Evolutionary conservation across 2,329 filamentous ascomycete species (phyloP), one percentile per base, ranked within the genome.

Genomic region (Nigrospora oryzae): DNA sequence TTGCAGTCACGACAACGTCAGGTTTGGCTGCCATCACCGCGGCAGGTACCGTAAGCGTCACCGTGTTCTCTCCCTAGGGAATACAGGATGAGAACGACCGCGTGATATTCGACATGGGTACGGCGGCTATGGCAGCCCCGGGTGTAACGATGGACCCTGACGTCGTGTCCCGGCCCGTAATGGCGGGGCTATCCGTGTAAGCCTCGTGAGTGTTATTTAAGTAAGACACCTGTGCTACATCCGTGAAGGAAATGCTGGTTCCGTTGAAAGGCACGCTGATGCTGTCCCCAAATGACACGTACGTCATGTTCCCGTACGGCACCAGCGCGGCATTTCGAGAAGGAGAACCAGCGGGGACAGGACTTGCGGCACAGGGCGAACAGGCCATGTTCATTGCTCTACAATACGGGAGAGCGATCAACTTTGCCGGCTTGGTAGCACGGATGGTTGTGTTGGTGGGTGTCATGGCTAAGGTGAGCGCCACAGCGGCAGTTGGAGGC

Each of bases 381-480:
- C 48, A 40, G 16, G 51, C 48, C 19, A 52, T 51, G 1, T 55
- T 60, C 40, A 63, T 48, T 14, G 61, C 64, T 8, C 64, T 60
- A 38, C 55, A 53, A 41, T 63, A 64, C 46, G 63, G 54, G 3
- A 58, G 51, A 15, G 52, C 55, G n/a, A 60, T 50, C 16, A 69
- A 56, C 16, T 48, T 46, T 3, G 58, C 60, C 0, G 57, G 55
- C 48, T 66, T 56, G 5, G 64, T 64, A 6, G 62, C 51, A 38
- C 60, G 63, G 12, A 67, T 47, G 3, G 60, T 58, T 2, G 59
- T 58, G 49, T 62, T 66, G 0, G 60, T 63, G 3, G 64, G 48
- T 1, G 60, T 60, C n/a, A 59, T 23, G 4, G 54, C 52, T 13
- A 49, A 58, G 11, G 56, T 58, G 19, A 53, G 36, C 6, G 46